phyloP scores from a whole-genome alignment of 2,329 filamentous ascomycete genomes.

The Pseudocercospora macadamiae region DNA sequence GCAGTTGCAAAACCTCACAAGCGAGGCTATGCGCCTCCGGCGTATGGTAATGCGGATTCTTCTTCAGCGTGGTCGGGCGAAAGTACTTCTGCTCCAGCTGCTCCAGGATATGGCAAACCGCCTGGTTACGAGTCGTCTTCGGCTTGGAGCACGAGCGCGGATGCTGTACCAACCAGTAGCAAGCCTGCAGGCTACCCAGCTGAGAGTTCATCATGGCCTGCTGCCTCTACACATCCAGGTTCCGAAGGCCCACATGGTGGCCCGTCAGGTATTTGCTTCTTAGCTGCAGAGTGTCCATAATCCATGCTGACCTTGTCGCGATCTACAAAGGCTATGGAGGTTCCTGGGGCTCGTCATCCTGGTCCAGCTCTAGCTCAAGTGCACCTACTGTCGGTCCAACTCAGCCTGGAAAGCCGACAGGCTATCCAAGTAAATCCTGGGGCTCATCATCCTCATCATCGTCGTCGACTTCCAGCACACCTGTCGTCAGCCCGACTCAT shows the following conservation, averaged over 20 bases:
- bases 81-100: not conserved
- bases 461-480: not conserved
- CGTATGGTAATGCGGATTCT: slow-evolving; percentile 5
- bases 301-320: too few species aligned
- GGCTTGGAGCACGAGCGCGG: not conserved
- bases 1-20: slow-evolving; percentile 12
- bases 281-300: too few species aligned
- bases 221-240: too few species aligned
- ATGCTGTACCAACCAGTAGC: too few species aligned
- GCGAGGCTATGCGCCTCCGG: slow-evolving; percentile 7
- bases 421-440: not conserved
- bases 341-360: slow-evolving; percentile 1
- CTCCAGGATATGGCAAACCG: not conserved
- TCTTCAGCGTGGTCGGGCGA: not conserved
- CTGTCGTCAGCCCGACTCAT: not conserved
- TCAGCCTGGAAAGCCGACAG: not conserved
- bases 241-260: too few species aligned
- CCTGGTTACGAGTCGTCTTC: not conserved
- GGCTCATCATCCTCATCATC: too few species aligned
- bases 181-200: too few species aligned
- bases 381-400: not conserved
- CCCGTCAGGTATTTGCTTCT: too few species aligned
- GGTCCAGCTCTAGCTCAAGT: not conserved
- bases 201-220: too few species aligned
- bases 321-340: slow-evolving; percentile 10